Evolutionary conservation across 768 basidiomycete species (phyloP).

Genomic region (Sutorius australiensis): DNA sequence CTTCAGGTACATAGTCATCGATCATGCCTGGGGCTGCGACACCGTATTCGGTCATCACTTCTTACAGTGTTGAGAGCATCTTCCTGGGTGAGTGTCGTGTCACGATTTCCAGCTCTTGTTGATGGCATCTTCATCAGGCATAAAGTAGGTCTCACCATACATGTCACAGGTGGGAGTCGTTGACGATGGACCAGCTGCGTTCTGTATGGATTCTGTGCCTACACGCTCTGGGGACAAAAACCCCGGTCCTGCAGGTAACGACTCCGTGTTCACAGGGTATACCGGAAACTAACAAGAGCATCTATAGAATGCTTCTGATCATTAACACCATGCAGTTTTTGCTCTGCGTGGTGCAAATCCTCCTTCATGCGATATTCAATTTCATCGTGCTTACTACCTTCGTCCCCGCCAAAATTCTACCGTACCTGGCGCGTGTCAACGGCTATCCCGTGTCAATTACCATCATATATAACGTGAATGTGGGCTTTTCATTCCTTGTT

Average conservation of each 20-base stretch:
- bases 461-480: constrained; percentile 11
- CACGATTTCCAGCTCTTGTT: neutral
- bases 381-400: constrained; percentile 4
- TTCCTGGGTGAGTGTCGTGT: constrained; percentile 16
- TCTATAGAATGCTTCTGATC: constrained; percentile 10
- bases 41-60: constrained; percentile 2
- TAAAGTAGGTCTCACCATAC: constrained; percentile 9
- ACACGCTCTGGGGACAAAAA: constrained; percentile 13
- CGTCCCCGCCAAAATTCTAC: neutral
- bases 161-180: neutral
- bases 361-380: neutral
- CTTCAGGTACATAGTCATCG: neutral
- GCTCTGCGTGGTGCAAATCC: constrained; percentile 8
- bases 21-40: constrained; percentile 3
- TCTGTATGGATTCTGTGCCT: constrained; percentile 14
- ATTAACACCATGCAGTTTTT: constrained; percentile 15
- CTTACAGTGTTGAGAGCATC: constrained; percentile 10
- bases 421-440: neutral
- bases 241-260: constrained; percentile 7
- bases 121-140: constrained; percentile 6
- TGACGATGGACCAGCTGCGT: constrained; percentile 11
- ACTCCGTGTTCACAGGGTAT: neutral
- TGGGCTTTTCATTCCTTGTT: neutral
- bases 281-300: neutral
- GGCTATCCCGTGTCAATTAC: neutral